Conservation (phyloP, 2,329 filamentous ascomycete species). For the Akanthomyces uredinophilus region DNA sequence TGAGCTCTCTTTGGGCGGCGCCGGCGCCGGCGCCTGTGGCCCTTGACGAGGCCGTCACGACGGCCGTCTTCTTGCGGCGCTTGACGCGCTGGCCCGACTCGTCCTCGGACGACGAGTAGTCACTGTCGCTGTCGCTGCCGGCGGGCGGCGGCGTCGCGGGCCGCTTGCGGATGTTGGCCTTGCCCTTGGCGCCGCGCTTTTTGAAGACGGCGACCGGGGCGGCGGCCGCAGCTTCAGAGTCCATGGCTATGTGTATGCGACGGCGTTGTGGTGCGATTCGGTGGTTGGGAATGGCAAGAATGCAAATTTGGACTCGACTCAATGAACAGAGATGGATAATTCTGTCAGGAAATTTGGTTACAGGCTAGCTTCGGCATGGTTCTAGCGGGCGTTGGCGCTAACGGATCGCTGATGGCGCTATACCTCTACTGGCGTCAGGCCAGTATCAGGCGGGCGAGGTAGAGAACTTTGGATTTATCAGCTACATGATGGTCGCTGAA, state of each 20-base stretch:
- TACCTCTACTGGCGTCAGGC: too few relatives aligned
- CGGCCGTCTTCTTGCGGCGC: constrained; percentile 63
- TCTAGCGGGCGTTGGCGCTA: not conserved
- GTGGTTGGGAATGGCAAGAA: not conserved
- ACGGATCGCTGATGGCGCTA: not conserved
- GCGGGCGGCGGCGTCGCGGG: constrained; percentile 71
- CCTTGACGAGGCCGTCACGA: constrained; percentile 60
- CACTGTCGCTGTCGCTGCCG: constrained; percentile 53
- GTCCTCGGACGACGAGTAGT: constrained; percentile 70
- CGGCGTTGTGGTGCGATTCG: not conserved
- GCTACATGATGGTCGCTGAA: not conserved
- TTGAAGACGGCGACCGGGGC: constrained; percentile 70
- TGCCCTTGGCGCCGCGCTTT: constrained; percentile 72
- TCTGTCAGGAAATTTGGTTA: not conserved
- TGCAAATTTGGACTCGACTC: not conserved
- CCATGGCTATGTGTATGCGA: constrained; percentile 13
- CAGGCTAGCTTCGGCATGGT: not conserved
- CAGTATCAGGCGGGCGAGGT: too few relatives aligned
- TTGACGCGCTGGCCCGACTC: constrained; percentile 75
- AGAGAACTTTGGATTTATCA: not conserved
- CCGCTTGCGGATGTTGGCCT: constrained; percentile 74
- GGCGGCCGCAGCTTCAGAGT: constrained; percentile 24
- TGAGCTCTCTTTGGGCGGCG: constrained; percentile 30
- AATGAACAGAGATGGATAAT: not conserved
- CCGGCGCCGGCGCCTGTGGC: constrained; percentile 26